Percentiles rank a stretch among this genome's conserved stretches.
Evolutionary conservation across 2,329 filamentous ascomycete species (phyloP).

Genomic region (Paraphoma sp.): DNA sequence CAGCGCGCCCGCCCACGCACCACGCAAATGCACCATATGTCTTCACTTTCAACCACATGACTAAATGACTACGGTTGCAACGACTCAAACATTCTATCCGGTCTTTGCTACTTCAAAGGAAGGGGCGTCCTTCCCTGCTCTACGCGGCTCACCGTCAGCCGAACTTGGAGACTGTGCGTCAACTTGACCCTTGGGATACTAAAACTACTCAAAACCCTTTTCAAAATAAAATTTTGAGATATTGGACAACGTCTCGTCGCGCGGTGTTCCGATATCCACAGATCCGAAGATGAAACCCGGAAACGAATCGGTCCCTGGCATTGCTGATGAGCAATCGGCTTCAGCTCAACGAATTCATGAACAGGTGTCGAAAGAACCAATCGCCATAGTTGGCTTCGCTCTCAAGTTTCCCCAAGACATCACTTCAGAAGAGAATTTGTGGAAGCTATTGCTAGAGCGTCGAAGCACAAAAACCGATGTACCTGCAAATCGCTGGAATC

Average conservation of each 20-base stretch:
- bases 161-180: too few species aligned
- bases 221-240: too few species aligned
- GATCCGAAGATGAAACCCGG: neutral
- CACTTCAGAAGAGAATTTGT: conserved; percentile 18
- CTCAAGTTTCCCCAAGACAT: conserved; percentile 31
- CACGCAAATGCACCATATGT: too few species aligned
- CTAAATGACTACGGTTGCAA: neutral
- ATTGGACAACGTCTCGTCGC: neutral
- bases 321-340: neutral
- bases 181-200: too few species aligned
- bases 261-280: neutral
- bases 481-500: conserved; percentile 24
- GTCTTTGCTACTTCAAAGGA: neutral
- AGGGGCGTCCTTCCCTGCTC: neutral
- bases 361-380: conserved; percentile 12
- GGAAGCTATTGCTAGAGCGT: conserved; percentile 26
- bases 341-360: neutral
- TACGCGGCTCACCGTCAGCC: too few species aligned
- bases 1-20: too few species aligned
- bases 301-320: neutral
- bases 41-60: neutral
- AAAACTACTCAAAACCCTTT: too few species aligned
- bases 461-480: conserved; percentile 19
- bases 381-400: conserved; percentile 48
- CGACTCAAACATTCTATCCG: neutral